These are phyloP conservation scores for Rhodotorula mucilaginosa DNA, from an alignment of 1,284 basidiomycete species.

Conservation along the genomic window DNA sequence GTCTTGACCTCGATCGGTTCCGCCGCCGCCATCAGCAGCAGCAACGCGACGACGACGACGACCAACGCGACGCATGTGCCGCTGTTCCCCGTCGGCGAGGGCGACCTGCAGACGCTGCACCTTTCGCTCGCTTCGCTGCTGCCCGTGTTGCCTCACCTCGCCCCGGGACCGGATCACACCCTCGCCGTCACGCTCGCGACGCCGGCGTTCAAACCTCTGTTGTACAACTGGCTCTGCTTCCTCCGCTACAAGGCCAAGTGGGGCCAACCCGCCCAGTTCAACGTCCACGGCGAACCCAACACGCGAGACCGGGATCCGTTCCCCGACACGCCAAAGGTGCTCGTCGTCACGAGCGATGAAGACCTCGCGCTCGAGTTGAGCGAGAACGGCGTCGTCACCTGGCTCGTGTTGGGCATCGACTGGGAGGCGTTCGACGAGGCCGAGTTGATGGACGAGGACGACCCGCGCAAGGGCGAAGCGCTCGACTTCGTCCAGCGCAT, in stretches of 20 bases:
- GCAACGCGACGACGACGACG: not conserved
- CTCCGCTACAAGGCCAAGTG: conserved; percentile 36
- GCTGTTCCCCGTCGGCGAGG: conserved; percentile 13
- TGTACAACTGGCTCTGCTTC: conserved; percentile 43
- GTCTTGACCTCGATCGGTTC: not conserved
- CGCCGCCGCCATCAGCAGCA: too few species aligned
- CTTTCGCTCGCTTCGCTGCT: conserved; percentile 38
- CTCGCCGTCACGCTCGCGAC: conserved; percentile 41
- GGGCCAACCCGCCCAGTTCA: conserved; percentile 18
- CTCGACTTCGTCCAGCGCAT: conserved; percentile 11
- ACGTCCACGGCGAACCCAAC: conserved; percentile 21
- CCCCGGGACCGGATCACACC: conserved; percentile 32
- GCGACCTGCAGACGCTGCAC: conserved; percentile 27
- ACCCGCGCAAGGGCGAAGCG: conserved; percentile 5
- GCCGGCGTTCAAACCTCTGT: conserved; percentile 39
- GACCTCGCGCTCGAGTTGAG: conserved; percentile 31
- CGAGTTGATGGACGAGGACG: conserved; percentile 16
- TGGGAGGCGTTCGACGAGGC: conserved; percentile 21
- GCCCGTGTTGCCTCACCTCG: conserved; percentile 32
- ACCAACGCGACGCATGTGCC: conserved; percentile 12
- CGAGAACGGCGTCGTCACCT: conserved; percentile 30
- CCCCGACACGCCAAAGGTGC: conserved; percentile 24
- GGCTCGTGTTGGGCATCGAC: conserved; percentile 25
- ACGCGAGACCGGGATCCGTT: not conserved
- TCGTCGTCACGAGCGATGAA: conserved; percentile 40